Evolutionary conservation across 768 basidiomycete species (phyloP).

Genomic region (Lactarius indigo): DNA sequence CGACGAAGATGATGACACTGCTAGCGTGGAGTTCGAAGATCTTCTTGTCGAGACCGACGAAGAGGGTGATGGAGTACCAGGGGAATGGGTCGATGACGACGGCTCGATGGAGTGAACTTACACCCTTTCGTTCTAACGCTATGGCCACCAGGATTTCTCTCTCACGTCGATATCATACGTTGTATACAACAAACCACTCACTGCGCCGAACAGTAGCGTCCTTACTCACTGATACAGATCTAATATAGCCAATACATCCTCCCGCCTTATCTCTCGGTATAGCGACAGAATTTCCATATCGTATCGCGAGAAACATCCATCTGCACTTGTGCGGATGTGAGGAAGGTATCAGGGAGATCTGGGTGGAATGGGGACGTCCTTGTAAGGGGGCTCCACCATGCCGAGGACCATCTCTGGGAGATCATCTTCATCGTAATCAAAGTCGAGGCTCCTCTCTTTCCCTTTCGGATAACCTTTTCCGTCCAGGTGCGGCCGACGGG

Average conservation of each 20-base stretch:
- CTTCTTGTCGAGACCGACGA: conserved; percentile 21
- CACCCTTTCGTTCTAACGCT: not conserved
- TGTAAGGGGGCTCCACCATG: conserved; percentile 37
- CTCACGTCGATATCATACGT: conserved; percentile 3
- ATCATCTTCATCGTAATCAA: conserved; percentile 29
- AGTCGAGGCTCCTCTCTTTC: conserved; percentile 28
- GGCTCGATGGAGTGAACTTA: not conserved
- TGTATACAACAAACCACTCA: conserved; percentile 2
- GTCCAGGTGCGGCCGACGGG: conserved; percentile 26
- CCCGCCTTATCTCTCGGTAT: not conserved
- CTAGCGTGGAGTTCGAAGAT: not conserved
- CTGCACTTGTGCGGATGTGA: no score
- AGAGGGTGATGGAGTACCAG: conserved; percentile 21
- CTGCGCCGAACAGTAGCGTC: conserved; percentile 3
- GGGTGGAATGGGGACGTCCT: not conserved
- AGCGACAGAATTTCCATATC: not conserved
- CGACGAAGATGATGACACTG: conserved; percentile 39
- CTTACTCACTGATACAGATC: conserved; percentile 18
- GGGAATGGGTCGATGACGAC: conserved; percentile 11
- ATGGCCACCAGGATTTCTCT: not conserved
- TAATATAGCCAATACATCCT: conserved; percentile 19
- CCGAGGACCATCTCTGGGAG: conserved; percentile 53
- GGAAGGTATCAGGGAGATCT: not conserved
- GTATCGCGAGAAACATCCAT: not conserved
- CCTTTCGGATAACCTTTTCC: conserved; percentile 24